Base-by-base conservation (phyloP, 2,329 filamentous ascomycete species). In the Botrytis cinerea region DNA sequence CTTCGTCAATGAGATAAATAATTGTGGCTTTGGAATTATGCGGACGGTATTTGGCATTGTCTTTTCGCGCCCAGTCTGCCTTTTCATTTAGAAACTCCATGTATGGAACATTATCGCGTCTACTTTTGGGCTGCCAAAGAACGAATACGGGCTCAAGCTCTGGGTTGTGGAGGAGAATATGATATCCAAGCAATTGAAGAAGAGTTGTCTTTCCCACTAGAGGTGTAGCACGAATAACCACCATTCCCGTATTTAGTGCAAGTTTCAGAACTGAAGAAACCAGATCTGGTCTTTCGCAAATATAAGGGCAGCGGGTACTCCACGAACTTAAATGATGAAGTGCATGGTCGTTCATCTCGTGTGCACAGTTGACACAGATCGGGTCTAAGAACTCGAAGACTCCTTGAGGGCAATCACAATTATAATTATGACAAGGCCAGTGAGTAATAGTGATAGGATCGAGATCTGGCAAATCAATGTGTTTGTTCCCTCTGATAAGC, bases 161-260 rank as follows among this genome's bases (percentile, higher is more conserved):
- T 66, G 2, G 28, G 18, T 35, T 18, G 0, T 66, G 28, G 18
- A 9, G 8, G 16, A 66, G 28, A n/a, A 66, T 38, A 66, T 38
- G 45, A 38, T 18, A 32, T 22, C 62, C 63, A 51, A 66, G 28
- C 4, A 66, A 38, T 8, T n/a, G 22, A 8, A 66, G 63, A 38
- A 66, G 63, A 7, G 45, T 48, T 20, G 63, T 66, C 22, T 66
- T 66, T 51, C 28, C 63, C 12, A 66, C 63, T 18, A 48, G 8
- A 66, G 63, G 63, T 4, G 63, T 51, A n/a, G 45, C 45, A 48
- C 63, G 63, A 66, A 66, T 66, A n/a, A 51, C 63, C 22, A 48
- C 63, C 32, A 66, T 35, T n/a, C 63, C 25, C 14, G 16, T 66
- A 6, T 5, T 10, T n/a, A 18, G 22, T n/a, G 63, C 45, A 25